Base-by-base conservation (phyloP, 2,329 filamentous ascomycete species). In the Microdochium paspali region DNA sequence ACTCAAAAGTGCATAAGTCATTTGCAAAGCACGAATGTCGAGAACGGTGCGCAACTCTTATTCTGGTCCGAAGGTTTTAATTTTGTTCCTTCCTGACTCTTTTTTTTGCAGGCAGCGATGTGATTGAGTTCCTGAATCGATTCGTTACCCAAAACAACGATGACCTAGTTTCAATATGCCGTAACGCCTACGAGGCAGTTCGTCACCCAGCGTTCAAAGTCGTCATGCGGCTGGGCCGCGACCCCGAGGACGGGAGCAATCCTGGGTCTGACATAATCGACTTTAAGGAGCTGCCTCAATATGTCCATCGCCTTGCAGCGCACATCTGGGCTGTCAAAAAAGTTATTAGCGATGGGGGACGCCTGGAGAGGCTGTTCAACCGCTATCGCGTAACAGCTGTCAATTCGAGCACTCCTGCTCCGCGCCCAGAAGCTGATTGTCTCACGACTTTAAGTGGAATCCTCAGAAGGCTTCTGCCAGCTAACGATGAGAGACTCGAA, bases 361-460 rank as follows among this genome's bases (percentile, higher is more conserved):
- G 35, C 23, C 35, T 40, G 35, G 23, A 40, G 35, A n/a, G n/a
- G 15, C 35, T 40, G 4, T 12, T 40, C 10, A 20, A 40, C n/a
- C 35, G 18, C 35, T 40, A 40, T 12, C 35, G 18, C 4, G 35
- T 40, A 20, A 40, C 35, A 12, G 35, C 35, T 40, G 35, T 40
- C n/a, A 21, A n/a, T 10, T 15, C 47, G 20, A 21, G 50, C 49
- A 1, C 4, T 4, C 0, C 51, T 49, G 10, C 57, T 54, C 2
- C 46, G 50, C 1, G 47, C 47, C 65, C 64, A 0, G 20, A 48
- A 6, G 43, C 54, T 1, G 64, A 67, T 35, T 48, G 43, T 7
- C 58, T 52, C 1, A 64, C 60, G 1, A 60, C 55, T 1, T 50
- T 69, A 2, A 28, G 55, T 4, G 54, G 56, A 9, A 65, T 70